These are phyloP conservation scores for Pilobolus umbonatus DNA, from an alignment of 192 early-diverging fungal genomes.

Conservation along the genomic window DNA sequence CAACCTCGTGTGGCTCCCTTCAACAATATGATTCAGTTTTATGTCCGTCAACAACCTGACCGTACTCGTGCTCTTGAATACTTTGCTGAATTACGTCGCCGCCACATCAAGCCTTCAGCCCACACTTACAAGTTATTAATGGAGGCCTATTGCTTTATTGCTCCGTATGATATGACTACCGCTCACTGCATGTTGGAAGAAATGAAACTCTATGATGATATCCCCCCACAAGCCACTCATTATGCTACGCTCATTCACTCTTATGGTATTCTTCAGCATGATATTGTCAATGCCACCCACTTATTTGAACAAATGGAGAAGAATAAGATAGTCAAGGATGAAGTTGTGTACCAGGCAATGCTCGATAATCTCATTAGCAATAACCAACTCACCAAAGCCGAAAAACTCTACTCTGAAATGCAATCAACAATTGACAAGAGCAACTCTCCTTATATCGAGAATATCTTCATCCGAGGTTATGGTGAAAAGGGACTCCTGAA, in stretches of 20 bases:
- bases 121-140: conserved; percentile 55
- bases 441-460: conserved; percentile 53
- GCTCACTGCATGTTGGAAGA: conserved; percentile 43
- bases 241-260: conserved; percentile 51
- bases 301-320: conserved; percentile 40
- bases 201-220: conserved; percentile 31
- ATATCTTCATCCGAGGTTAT: conserved; percentile 53
- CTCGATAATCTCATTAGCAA: conserved; percentile 49
- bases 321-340: conserved; percentile 36
- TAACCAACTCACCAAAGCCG: conserved; percentile 35
- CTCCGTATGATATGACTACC: conserved; percentile 51
- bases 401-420: conserved; percentile 42
- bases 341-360: conserved; percentile 49
- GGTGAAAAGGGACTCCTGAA: conserved; percentile 35
- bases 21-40: conserved; percentile 61
- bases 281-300: conserved; percentile 37
- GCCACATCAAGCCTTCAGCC: conserved; percentile 44
- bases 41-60: conserved; percentile 48
- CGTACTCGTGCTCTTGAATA: conserved; percentile 44
- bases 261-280: conserved; percentile 48
- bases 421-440: conserved; percentile 28
- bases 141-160: conserved; percentile 47
- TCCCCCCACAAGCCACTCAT: conserved; percentile 43
- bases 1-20: conserved; percentile 49
- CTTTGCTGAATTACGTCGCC: conserved; percentile 38